Evolutionary conservation across 768 basidiomycete genomes (phyloP).

Genomic region (Chlorophyllum brunneum): DNA sequence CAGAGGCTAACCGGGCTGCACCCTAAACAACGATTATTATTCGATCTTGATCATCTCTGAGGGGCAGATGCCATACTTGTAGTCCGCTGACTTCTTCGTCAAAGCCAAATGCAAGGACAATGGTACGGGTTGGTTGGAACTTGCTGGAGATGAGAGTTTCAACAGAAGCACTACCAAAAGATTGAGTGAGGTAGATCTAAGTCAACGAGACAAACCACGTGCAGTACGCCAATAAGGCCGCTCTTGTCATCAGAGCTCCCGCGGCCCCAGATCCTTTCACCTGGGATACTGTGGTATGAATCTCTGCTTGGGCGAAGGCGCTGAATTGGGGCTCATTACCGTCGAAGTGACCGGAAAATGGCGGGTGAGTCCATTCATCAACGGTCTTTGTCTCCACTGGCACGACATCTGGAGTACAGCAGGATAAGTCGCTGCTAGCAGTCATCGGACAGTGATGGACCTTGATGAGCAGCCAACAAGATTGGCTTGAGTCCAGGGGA

Average conservation of each 20-base stretch:
- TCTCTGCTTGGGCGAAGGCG: not conserved
- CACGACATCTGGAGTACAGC: constrained; percentile 50
- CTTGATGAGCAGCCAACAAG: constrained; percentile 66
- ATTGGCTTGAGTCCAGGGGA: constrained; percentile 63
- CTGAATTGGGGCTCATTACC: constrained; percentile 26
- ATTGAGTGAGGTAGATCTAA: not conserved
- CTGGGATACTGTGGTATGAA: constrained; percentile 17
- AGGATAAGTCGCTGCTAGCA: not conserved
- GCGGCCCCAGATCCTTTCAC: constrained; percentile 67
- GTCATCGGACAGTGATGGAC: constrained; percentile 23
- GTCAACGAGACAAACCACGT: constrained; percentile 13
- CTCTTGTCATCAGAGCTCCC: constrained; percentile 76
- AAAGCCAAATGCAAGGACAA: constrained; percentile 67
- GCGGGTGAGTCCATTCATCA: constrained; percentile 55
- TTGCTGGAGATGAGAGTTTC: constrained; percentile 61
- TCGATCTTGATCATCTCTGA: not conserved
- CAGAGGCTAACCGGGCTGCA: constrained; percentile 42
- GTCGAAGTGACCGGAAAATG: constrained; percentile 61
- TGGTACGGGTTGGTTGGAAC: constrained; percentile 60
- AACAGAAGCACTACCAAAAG: constrained; percentile 39
- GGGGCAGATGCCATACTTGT: constrained; percentile 28
- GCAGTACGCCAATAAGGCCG: constrained; percentile 68
- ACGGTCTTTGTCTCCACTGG: constrained; percentile 57
- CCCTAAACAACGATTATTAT: constrained; percentile 35
- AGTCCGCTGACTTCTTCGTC: constrained; percentile 68